phyloP scores from a whole-genome alignment of 306 rosid species.

The Prunus dulcis region DNA sequence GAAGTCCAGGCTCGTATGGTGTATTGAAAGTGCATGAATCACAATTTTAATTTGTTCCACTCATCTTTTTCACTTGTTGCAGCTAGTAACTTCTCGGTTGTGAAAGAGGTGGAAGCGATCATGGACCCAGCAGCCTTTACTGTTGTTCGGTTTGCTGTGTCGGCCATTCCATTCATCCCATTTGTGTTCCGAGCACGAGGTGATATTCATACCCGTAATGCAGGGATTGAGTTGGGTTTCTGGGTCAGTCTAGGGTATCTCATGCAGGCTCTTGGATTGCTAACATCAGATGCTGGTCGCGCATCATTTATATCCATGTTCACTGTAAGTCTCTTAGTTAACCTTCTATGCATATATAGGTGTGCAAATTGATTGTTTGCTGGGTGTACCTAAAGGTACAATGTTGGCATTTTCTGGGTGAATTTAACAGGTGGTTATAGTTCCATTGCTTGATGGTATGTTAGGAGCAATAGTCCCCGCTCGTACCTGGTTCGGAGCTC shows the following conservation, averaged over 20 bases:
- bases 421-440: conserved; percentile 62
- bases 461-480: conserved; percentile 62
- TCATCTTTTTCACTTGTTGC: conserved; percentile 17
- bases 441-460: conserved; percentile 79
- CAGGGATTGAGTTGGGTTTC: conserved; percentile 78
- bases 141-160: conserved; percentile 56
- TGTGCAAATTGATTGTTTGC: background rate
- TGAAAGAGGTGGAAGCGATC: conserved; percentile 68
- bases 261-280: conserved; percentile 72
- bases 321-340: conserved; percentile 44
- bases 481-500: conserved; percentile 74
- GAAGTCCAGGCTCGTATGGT: background rate
- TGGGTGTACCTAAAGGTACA: conserved; percentile 29
- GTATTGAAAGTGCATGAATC: background rate
- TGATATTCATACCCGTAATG: conserved; percentile 48
- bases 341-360: background rate
- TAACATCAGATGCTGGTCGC: conserved; percentile 78
- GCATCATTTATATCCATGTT: conserved; percentile 65
- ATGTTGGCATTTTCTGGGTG: conserved; percentile 16
- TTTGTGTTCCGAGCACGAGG: conserved; percentile 45
- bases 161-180: conserved; percentile 69
- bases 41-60: background rate
- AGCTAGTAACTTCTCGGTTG: conserved; percentile 75
- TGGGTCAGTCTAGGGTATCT: conserved; percentile 84
- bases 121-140: conserved; percentile 71